Percentiles rank a stretch among this genome's conserved stretches.
These are phyloP conservation scores for Diaporthe sp. DNA, from an alignment of 2,329 filamentous ascomycete species.

Conservation along the genomic window DNA sequence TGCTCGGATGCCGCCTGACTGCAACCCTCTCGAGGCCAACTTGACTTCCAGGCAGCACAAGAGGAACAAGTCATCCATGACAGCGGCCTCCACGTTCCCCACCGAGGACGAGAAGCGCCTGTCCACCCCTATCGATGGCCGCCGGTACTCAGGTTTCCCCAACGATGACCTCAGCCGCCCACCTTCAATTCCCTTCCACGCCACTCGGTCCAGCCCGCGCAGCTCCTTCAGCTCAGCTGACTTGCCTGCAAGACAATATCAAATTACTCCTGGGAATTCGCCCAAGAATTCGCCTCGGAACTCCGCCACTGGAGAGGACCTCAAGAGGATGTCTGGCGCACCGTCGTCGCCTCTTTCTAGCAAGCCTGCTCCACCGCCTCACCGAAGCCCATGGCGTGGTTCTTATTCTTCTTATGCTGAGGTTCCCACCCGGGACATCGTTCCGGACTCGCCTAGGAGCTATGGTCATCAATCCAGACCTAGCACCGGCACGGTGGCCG, in stretches of 20 bases:
- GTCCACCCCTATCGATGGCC: conserved; percentile 59
- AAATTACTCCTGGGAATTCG: conserved; percentile 57
- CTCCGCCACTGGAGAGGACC: conserved; percentile 57
- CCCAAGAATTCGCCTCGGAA: conserved; percentile 54
- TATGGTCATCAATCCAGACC: conserved; percentile 48
- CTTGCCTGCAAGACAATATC: conserved; percentile 69
- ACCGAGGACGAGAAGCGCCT: conserved; percentile 72
- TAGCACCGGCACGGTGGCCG: conserved; percentile 46
- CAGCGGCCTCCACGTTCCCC: conserved; percentile 58
- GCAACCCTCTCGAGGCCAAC: conserved; percentile 93
- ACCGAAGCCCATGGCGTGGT: conserved; percentile 51
- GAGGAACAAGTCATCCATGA: conserved; percentile 75
- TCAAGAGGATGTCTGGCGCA: conserved; percentile 62
- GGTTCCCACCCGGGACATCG: conserved; percentile 51
- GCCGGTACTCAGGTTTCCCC: conserved; percentile 58
- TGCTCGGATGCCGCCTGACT: conserved; percentile 85
- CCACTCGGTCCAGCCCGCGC: conserved; percentile 74
- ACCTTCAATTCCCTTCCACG: conserved; percentile 80
- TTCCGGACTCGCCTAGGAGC: conserved; percentile 45
- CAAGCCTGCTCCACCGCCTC: conserved; percentile 21
- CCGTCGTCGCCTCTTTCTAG: conserved; percentile 40
- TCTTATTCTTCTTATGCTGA: conserved; percentile 59
- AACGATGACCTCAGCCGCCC: conserved; percentile 63
- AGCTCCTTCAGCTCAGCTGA: conserved; percentile 65
- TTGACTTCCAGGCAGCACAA: conserved; percentile 84